These are phyloP conservation scores for Taphrina flavorubra DNA, from an alignment of 1,139 yeast genomes.

Conservation along the genomic window DNA sequence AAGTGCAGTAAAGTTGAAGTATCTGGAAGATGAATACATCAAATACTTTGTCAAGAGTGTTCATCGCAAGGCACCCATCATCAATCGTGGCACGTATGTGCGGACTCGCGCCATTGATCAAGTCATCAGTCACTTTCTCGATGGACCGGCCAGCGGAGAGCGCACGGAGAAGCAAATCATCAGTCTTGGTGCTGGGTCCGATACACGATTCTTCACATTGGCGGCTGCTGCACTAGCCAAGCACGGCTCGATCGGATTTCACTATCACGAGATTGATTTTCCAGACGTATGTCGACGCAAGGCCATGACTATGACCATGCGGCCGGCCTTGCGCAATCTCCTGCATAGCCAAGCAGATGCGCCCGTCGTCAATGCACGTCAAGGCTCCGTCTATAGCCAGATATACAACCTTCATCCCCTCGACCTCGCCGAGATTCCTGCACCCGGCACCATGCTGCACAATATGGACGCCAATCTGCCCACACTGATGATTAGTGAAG, in stretches of 20 bases:
- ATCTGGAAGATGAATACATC: slow-evolving; percentile 63
- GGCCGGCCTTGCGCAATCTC: slow-evolving; percentile 32
- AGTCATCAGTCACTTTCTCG: slow-evolving; percentile 60
- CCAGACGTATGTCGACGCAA: slow-evolving; percentile 67
- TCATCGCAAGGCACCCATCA: slow-evolving; percentile 64
- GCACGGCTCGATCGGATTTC: slow-evolving; percentile 48
- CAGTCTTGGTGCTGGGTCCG: slow-evolving; percentile 96
- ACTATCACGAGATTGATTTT: slow-evolving; percentile 79
- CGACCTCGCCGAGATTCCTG: slow-evolving; percentile 18
- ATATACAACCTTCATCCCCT: slow-evolving; percentile 32
- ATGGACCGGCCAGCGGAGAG: neutral
- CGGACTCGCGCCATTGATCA: slow-evolving; percentile 69
- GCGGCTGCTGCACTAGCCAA: slow-evolving; percentile 49
- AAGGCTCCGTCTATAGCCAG: slow-evolving; percentile 23
- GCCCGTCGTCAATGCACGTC: slow-evolving; percentile 26
- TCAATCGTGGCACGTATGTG: slow-evolving; percentile 76
- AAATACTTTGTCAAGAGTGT: slow-evolving; percentile 53
- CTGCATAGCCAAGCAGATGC: slow-evolving; percentile 3
- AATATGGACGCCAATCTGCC: slow-evolving; percentile 58
- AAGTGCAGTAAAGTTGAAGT: slow-evolving; percentile 59
- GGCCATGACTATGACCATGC: slow-evolving; percentile 57
- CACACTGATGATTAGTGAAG: slow-evolving; percentile 81
- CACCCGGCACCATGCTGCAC: slow-evolving; percentile 1
- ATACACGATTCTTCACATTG: slow-evolving; percentile 70
- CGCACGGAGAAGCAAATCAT: slow-evolving; percentile 62